A percentile compares a stretch with the other conserved stretches of the same genome.
Evolutionary conservation across 75 land plant genomes (phyloP).

Genomic region (Picea glauca): DNA sequence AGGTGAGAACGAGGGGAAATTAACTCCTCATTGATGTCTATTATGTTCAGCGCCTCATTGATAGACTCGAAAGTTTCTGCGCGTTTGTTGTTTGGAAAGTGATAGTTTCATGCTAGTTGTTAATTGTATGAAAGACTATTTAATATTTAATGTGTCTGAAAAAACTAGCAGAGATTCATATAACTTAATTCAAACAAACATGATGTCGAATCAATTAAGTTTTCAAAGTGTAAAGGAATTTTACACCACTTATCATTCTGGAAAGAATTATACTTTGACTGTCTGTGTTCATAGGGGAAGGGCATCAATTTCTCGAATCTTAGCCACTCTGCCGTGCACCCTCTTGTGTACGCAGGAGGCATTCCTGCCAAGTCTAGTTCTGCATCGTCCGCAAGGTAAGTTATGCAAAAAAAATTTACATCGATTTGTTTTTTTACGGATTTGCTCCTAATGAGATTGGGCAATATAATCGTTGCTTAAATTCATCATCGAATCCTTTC

Average conservation of each 20-base stretch:
- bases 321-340: constrained; percentile 21
- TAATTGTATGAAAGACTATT: no score
- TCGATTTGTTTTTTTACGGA: no score
- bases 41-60: no score
- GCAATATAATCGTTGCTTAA: no score
- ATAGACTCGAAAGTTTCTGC: no score
- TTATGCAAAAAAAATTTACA: not conserved
- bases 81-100: not conserved
- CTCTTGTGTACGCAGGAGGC: constrained; percentile 26
- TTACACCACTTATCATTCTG: not conserved
- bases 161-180: no score
- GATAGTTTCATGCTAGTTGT: no score
- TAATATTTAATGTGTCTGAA: no score
- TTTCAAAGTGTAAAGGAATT: not conserved
- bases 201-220: not conserved
- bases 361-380: constrained; percentile 13
- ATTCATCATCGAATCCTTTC: no score
- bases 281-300: not conserved
- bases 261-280: no score
- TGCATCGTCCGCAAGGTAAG: constrained; percentile 35
- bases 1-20: constrained; percentile 19
- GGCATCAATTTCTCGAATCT: constrained; percentile 33
- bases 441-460: not conserved
- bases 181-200: not conserved
- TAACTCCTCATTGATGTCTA: no score